Conservation (phyloP, 805 yeast species). For the Metschnikowia arizonensis region DNA sequence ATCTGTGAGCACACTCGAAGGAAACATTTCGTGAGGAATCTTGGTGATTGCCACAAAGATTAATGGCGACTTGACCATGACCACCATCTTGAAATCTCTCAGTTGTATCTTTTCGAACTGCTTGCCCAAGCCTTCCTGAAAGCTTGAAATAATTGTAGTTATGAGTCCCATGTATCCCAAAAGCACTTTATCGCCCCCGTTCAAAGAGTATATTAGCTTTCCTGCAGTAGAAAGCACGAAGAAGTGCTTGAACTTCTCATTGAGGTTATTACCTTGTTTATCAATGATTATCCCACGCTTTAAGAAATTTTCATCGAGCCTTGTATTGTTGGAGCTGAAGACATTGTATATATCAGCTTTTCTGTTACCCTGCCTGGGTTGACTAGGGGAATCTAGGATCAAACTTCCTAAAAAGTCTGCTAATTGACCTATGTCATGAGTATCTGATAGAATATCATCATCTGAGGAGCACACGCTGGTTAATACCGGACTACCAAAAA, state of each 20-base stretch:
- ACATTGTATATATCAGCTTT: conserved; percentile 6
- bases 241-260: conserved; percentile 56
- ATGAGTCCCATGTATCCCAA: conserved; percentile 74
- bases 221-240: conserved; percentile 82
- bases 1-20: not conserved
- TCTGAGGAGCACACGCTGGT: conserved; percentile 9
- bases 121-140: conserved; percentile 42
- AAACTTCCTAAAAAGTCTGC: conserved; percentile 8
- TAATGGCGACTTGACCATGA: conserved; percentile 63
- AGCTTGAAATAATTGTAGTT: conserved; percentile 73
- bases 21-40: conserved; percentile 39
- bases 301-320: conserved; percentile 11
- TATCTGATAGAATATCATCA: conserved; percentile 5
- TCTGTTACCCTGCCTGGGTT: not conserved
- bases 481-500: conserved; percentile 7
- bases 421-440: conserved; percentile 7
- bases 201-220: conserved; percentile 77
- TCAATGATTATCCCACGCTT: conserved; percentile 13
- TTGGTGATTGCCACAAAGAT: conserved; percentile 66
- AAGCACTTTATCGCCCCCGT: conserved; percentile 64
- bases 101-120: conserved; percentile 51
- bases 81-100: conserved; percentile 48
- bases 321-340: conserved; percentile 10
- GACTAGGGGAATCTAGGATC: conserved; percentile 4
- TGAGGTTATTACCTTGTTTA: conserved; percentile 22